Base-by-base conservation (phyloP, 441 rosid genomes). In the Aleurites moluccanus region DNA sequence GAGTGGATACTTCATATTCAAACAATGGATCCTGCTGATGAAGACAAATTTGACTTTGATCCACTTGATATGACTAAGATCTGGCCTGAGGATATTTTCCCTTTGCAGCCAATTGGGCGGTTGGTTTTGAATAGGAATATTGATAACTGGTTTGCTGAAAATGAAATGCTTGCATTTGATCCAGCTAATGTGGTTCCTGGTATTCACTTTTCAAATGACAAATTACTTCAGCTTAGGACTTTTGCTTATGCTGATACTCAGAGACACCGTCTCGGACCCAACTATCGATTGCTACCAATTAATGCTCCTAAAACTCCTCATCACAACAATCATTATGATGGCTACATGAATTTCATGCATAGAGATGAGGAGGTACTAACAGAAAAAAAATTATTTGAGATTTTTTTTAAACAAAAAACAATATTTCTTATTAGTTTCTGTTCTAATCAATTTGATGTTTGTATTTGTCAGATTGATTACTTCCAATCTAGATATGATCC, bases 191-290 rank as follows among this genome's bases (percentile, higher is more conserved):
- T 93, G 64, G 98, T 96, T 80, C 99, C 99, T 74, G 98, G 99
- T 4, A 63, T 96, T 70, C 81, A 90, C 73, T 96, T 88, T 75
- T 93, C 99, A 18, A 88, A 96, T 81, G 99, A 96, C 82, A 93
- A 96, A 82, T 64, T 96, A 38, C 97, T 96, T 64, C 99, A 93
- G 88, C 80, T 82, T 75, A 83, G 98, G 40, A 81, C 90, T 78
- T 93, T 96, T 83, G 89, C 99, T 9, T 96, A 96, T 73, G 30
- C 92, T 64, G 99, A 96, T 78, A 93, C 98, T 33, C 99, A 96
- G 82, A 87, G 99, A 82, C 97, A 96, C 84, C 97, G 99, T 64
- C 97, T 96, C n/a, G 98, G 98, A 75, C 97, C 99, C 21, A 96
- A 93, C 83, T 96, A 93, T 83, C 85, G 90, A 74, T 91, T 83